Base-by-base conservation (phyloP, 768 basidiomycete species). In the Psilocybe cubensis region DNA sequence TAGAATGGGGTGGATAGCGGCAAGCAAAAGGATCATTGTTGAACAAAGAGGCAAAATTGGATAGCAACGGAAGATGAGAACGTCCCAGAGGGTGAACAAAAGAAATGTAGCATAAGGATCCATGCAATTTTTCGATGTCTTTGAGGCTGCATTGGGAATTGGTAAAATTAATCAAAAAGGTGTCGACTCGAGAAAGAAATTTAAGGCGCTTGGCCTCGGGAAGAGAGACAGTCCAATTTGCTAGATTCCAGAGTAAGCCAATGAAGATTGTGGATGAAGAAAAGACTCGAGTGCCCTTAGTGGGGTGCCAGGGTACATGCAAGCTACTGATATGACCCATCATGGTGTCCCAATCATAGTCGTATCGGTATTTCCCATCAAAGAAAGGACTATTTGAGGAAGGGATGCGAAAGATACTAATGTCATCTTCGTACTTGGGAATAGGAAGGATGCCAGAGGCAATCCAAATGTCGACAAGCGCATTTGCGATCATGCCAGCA, bases 171-270 rank as follows among this genome's bases (percentile, higher is more conserved):
- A 48, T 35, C 25, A 67, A 44, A 47, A 69, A 70, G 2, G 14
- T 35, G 1, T 25, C 12, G 8, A 66, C 54, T 1, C 67, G 44
- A 2, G 44, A 35, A 3, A 69, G 62, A 59, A 71, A 74, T 33
- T 72, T 75, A 3, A 63, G 27, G 0, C 63, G 54, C 38, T 76
- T 77, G 14, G 46, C 38, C 17, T 70, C 65, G 0, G 72, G 71
- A 8, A 78, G 66, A 3, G 62, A 60, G 2, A 79, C 73, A 0
- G 31, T 53, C 10, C 61, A 62, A 0, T 28, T 3, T 1, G 33
- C 41, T 9, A 78, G 50, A 53, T 74, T 62, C 76, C 75, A 78
- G 0, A 59, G 49, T 53, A 77, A 71, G 3, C 75, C 73, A 11
- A 75, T 68, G 54, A 72, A 77, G 1, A 46, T 63, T 5, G 64